These are phyloP conservation scores for Musa schizocarpa DNA, from an alignment of 176 grass and related monocot genomes.

Conservation along the genomic window DNA sequence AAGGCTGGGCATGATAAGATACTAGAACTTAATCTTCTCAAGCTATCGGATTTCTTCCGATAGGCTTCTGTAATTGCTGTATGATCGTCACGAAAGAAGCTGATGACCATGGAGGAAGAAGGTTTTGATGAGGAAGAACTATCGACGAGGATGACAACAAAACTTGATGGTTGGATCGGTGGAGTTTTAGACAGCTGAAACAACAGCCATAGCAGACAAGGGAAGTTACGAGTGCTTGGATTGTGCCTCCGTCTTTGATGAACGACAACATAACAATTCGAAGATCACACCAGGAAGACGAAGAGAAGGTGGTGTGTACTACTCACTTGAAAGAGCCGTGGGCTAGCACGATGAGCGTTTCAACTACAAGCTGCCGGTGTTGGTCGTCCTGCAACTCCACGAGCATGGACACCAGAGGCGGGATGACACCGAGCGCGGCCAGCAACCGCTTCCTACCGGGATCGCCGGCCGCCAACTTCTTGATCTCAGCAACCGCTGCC, in stretches of 20 bases:
- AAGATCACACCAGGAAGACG: not conserved
- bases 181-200: not conserved
- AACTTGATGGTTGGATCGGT: too few relatives aligned
- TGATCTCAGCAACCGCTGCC: constrained; percentile 29
- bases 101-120: too few relatives aligned
- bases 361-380: constrained; percentile 15
- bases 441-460: constrained; percentile 30
- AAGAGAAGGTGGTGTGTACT: not conserved
- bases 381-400: not conserved
- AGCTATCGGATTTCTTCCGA: too few relatives aligned
- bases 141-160: too few relatives aligned
- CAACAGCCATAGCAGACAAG: not conserved
- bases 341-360: constrained; percentile 47
- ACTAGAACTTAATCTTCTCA: too few relatives aligned
- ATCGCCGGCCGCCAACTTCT: constrained; percentile 35
- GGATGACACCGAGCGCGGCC: constrained; percentile 49
- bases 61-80: too few relatives aligned
- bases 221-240: too few relatives aligned
- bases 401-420: constrained; percentile 48
- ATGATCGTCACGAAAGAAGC: too few relatives aligned
- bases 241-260: too few relatives aligned
- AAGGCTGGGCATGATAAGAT: too few relatives aligned
- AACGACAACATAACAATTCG: not conserved
- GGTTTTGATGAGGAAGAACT: too few relatives aligned
- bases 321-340: constrained; percentile 52